phyloP scores from a whole-genome alignment of 176 grass and related monocot species.

The Cenchrus purpureus region DNA sequence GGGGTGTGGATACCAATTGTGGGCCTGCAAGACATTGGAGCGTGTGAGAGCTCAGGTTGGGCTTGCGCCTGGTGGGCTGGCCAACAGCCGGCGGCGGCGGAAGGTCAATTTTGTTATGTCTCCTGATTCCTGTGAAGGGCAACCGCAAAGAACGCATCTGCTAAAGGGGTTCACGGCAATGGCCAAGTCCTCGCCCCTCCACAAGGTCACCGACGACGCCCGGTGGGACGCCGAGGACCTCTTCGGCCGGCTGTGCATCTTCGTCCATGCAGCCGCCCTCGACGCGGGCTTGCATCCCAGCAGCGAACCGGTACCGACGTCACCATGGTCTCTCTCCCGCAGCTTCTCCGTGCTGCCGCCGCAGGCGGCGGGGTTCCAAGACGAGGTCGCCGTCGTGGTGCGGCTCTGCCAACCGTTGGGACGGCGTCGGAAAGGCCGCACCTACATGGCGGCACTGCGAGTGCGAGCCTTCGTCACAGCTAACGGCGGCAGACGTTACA shows the following conservation, averaged over 20 bases:
- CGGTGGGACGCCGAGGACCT: constrained; percentile 5
- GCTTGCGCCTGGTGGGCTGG: too few species aligned
- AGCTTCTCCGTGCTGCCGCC: not conserved
- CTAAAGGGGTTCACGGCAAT: not conserved
- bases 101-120: too few species aligned
- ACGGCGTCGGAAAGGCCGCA: too few species aligned
- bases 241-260: not conserved
- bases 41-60: too few species aligned
- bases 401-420: not conserved
- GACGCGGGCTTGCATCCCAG: not conserved
- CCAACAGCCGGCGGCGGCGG: too few species aligned
- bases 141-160: too few species aligned
- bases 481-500: too few species aligned
- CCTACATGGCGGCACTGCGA: too few species aligned
- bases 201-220: not conserved
- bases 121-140: too few species aligned
- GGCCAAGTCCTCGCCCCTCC: not conserved
- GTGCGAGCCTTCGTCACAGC: too few species aligned
- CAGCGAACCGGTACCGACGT: not conserved
- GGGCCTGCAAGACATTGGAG: too few species aligned
- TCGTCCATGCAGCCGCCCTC: constrained; percentile 19
- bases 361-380: not conserved
- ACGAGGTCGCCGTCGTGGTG: not conserved
- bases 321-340: not conserved
- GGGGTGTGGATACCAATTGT: too few species aligned